These are phyloP conservation scores for Tulasnella sp. DNA, from an alignment of 768 basidiomycete genomes.

Conservation along the genomic window DNA sequence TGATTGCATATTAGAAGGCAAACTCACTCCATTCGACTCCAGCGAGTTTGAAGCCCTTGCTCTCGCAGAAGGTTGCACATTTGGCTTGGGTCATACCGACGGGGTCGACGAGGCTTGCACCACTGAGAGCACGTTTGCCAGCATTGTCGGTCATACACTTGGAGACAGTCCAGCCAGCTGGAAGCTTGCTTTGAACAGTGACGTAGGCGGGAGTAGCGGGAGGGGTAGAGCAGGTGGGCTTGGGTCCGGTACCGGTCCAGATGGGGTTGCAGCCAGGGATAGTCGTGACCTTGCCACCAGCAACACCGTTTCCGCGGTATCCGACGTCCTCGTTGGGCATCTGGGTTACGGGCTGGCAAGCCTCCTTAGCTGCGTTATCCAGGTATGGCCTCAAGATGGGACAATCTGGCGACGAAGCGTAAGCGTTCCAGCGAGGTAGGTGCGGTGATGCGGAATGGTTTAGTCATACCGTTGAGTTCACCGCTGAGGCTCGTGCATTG, in stretches of 20 bases:
- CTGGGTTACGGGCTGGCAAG: not conserved
- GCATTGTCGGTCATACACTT: not conserved
- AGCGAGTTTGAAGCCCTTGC: conserved; percentile 11
- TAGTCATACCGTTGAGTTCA: conserved; percentile 6
- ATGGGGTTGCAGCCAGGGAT: conserved; percentile 9
- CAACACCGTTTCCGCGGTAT: not conserved
- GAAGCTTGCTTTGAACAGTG: not conserved
- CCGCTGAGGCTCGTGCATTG: conserved; percentile 19
- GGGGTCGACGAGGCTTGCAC: not conserved
- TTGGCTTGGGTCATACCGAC: not conserved
- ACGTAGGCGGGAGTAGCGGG: not conserved
- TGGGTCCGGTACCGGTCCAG: conserved; percentile 6
- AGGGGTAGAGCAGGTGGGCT: not conserved
- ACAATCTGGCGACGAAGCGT: not conserved
- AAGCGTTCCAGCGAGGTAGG: not conserved
- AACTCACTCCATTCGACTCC: conserved; percentile 9
- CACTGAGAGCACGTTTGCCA: not conserved
- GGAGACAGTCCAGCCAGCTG: not conserved
- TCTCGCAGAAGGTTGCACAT: conserved; percentile 5
- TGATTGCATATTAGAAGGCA: not conserved
- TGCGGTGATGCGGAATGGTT: no score
- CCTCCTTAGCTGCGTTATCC: conserved; percentile 1
- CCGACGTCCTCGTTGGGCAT: conserved; percentile 6
- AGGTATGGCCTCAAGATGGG: not conserved
- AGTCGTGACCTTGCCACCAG: not conserved